These are phyloP conservation scores for Diplotaxis tenuifolia DNA, from an alignment of 345 rosid species.

Conservation along the genomic window DNA sequence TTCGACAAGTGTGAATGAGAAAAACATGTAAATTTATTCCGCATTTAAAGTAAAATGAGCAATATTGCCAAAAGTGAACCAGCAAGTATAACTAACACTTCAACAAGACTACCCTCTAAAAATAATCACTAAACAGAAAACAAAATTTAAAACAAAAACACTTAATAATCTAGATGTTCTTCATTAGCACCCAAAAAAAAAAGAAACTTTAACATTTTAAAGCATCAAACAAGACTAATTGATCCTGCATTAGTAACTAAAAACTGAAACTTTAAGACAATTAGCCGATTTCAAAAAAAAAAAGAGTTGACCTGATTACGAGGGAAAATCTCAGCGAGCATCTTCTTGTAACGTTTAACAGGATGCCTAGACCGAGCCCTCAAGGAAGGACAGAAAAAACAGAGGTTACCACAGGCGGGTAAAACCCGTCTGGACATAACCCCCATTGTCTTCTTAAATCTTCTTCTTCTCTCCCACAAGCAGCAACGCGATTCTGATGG, in stretches of 20 bases:
- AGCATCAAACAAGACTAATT: not conserved
- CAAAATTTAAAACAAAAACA: not conserved
- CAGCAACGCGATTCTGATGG: constrained; percentile 19
- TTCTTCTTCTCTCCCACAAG: not conserved
- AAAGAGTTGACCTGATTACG: constrained; percentile 60
- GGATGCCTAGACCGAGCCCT: constrained; percentile 97
- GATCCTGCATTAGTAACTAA: not conserved
- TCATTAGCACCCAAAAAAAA: not conserved
- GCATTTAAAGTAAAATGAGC: not conserved
- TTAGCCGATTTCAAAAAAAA: not conserved
- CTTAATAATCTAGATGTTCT: not conserved
- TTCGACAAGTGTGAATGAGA: not conserved
- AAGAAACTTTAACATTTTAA: not conserved
- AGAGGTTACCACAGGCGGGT: constrained; percentile 90
- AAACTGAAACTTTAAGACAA: not conserved
- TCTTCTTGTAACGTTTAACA: constrained; percentile 86
- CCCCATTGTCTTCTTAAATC: constrained; percentile 59
- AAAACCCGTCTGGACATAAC: constrained; percentile 87
- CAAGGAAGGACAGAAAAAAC: constrained; percentile 88
- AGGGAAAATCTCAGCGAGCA: constrained; percentile 76
- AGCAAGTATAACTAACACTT: not conserved
- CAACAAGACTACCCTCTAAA: not conserved
- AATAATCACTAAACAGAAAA: not conserved
- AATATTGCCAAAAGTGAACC: not conserved
- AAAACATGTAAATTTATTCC: not conserved